phyloP scores from a whole-genome alignment of 495 filamentous ascomycete species.

The Aspergillus ostianus region DNA sequence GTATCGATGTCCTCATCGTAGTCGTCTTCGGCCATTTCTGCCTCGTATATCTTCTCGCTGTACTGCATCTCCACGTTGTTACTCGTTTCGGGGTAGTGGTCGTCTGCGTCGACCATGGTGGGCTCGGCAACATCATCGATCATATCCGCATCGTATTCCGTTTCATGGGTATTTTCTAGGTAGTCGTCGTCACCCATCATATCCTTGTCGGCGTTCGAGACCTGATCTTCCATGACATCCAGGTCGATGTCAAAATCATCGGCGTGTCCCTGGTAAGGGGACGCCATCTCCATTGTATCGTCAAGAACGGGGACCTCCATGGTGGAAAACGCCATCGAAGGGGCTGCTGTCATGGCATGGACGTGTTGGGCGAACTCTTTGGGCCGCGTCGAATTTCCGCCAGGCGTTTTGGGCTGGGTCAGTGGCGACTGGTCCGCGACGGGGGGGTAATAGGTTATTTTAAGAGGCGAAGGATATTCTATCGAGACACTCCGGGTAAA shows the following conservation, averaged over 20 bases:
- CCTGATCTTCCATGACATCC: slow-evolving; percentile 58
- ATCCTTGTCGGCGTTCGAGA: slow-evolving; percentile 56
- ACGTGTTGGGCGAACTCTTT: slow-evolving; percentile 18
- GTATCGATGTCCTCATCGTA: slow-evolving; percentile 35
- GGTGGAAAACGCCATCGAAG: slow-evolving; percentile 31
- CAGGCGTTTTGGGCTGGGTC: slow-evolving; percentile 19
- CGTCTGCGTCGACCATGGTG: slow-evolving; percentile 39
- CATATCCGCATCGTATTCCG: slow-evolving; percentile 51
- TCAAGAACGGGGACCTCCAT: slow-evolving; percentile 45
- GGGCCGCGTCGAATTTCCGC: slow-evolving; percentile 23
- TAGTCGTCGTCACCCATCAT: slow-evolving; percentile 56
- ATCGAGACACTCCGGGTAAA: neutral
- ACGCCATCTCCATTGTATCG: slow-evolving; percentile 56
- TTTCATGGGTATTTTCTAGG: slow-evolving; percentile 32
- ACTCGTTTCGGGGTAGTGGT: slow-evolving; percentile 30
- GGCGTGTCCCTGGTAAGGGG: slow-evolving; percentile 45
- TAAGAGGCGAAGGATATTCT: neutral
- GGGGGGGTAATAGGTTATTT: neutral
- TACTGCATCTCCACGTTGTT: slow-evolving; percentile 38
- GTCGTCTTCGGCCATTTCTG: slow-evolving; percentile 47
- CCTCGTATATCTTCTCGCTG: slow-evolving; percentile 36
- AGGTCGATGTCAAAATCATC: slow-evolving; percentile 78
- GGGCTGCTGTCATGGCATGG: slow-evolving; percentile 40
- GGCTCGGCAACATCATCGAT: slow-evolving; percentile 45
- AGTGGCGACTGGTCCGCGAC: slow-evolving; percentile 7